phyloP scores from a whole-genome alignment of 2,329 filamentous ascomycete species.

The Elsinoe batatas region DNA sequence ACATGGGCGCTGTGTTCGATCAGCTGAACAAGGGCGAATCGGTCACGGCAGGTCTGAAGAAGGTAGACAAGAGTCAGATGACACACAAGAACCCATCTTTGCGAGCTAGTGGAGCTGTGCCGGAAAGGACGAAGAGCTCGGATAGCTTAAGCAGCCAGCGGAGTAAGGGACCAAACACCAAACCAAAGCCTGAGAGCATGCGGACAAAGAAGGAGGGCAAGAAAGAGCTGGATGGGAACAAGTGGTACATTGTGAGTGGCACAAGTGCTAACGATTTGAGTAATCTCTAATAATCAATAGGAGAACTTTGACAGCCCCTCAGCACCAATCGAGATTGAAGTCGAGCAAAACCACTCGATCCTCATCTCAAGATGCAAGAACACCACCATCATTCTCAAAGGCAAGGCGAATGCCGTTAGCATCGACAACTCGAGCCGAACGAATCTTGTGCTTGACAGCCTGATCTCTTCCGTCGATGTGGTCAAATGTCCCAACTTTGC shows the following conservation, averaged over 20 bases:
- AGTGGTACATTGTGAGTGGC: conserved; percentile 73
- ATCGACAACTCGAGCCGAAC: conserved; percentile 81
- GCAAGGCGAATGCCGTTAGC: conserved; percentile 94
- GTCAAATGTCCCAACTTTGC: conserved; percentile 94
- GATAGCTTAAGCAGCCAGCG: conserved; percentile 53
- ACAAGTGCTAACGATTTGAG: not conserved
- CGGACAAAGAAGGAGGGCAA: conserved; percentile 29
- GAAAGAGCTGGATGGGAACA: conserved; percentile 54
- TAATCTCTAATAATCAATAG: conserved; percentile 30
- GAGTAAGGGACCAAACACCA: conserved; percentile 75
- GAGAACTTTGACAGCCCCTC: conserved; percentile 80
- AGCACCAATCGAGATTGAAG: conserved; percentile 69
- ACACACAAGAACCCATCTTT: conserved; percentile 95
- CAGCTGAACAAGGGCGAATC: conserved; percentile 80
- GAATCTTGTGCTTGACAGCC: conserved; percentile 76
- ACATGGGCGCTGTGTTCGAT: conserved; percentile 80
- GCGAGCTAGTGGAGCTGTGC: conserved; percentile 61
- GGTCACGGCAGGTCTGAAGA: conserved; percentile 82
- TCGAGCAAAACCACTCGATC: conserved; percentile 74
- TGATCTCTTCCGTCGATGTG: conserved; percentile 85
- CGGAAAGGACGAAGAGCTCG: conserved; percentile 46
- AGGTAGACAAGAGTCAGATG: conserved; percentile 93
- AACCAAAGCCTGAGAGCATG: conserved; percentile 41
- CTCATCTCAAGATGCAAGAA: conserved; percentile 89
- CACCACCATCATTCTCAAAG: conserved; percentile 76